A percentile compares a stretch with the other conserved stretches of the same genome.
phyloP scores from a whole-genome alignment of 495 filamentous ascomycete genomes.

The Daldinia childiae region DNA sequence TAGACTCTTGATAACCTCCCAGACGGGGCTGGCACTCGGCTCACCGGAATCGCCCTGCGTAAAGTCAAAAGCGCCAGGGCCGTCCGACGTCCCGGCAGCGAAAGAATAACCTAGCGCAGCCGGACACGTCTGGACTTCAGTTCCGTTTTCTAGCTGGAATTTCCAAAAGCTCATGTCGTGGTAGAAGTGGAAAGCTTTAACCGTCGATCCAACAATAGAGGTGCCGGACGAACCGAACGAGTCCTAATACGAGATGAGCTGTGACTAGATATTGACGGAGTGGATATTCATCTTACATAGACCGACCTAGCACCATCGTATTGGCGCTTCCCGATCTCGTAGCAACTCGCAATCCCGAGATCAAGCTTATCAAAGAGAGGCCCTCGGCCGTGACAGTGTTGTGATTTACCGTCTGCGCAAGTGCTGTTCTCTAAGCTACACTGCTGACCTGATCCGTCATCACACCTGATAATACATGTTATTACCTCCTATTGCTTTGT shows the following conservation, averaged over 20 bases:
- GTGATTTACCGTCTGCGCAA: constrained; percentile 73
- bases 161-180: constrained; percentile 67
- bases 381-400: constrained; percentile 82
- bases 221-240: constrained; percentile 55
- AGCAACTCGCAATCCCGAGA: constrained; percentile 76
- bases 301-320: constrained; percentile 69
- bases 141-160: constrained; percentile 81
- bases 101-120: constrained; percentile 94
- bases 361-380: constrained; percentile 78
- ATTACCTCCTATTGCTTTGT: background rate
- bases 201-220: constrained; percentile 58
- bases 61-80: constrained; percentile 93
- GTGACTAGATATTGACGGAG: background rate
- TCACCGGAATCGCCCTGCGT: constrained; percentile 79
- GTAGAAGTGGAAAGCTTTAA: constrained; percentile 73
- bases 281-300: constrained; percentile 56
- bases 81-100: constrained; percentile 91
- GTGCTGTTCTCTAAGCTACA: constrained; percentile 78
- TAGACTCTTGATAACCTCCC: constrained; percentile 77
- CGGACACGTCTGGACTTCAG: constrained; percentile 78
- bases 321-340: constrained; percentile 75
- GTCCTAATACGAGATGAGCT: constrained; percentile 45
- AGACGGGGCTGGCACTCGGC: constrained; percentile 77
- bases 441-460: constrained; percentile 72
- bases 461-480: constrained; percentile 56